Base-by-base conservation (phyloP, 1,284 basidiomycete genomes). In the Ceratobasidium sp. region DNA sequence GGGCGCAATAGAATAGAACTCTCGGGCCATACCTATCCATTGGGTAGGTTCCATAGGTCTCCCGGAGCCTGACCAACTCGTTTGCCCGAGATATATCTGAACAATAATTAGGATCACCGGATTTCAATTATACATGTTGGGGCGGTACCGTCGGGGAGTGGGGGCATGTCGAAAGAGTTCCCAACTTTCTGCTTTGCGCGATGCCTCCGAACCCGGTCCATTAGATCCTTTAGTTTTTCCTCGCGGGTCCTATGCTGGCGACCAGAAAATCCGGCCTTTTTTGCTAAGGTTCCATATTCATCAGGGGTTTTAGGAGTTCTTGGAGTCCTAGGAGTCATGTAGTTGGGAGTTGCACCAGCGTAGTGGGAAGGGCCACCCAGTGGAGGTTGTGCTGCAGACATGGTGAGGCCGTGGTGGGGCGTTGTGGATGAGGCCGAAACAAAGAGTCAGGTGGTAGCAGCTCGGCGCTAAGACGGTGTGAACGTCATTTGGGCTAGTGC, bases 251-350 rank as follows among this genome's bases (percentile, higher is more conserved):
- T 56, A 9, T 42, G 53, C 21, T 63, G 42, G 30, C 42, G 44
- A 49, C 38, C 18, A 28, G 63, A 40, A 21, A 59, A 48, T 16
- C 66, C 66, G 16, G 33, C 49, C 25, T 44, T 67, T n/a, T 30
- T 54, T 2, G 14, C 51, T 14, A 56, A 8, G 7, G 3, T 42
- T 11, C 64, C 64, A 44, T 67, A 49, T 49, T 66, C 66, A 44
- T 70, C 66, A n/a, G 66, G 66, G 49, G 66, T 59, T 70, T 46
- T 70, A 1, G 66, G 66, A 11, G 66, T 53, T 54, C 33, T 53
- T n/a, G 63, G 63, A 23, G 63, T 66, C 18, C 63, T n/a, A n/a
- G 63, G 63, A 18, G 63, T 66, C 63, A 66, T 66, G 18, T 46
- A 54, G 61, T 36, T 63, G 40, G 61, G 42, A 23, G 63, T 48